Evolutionary conservation across 257 asterid species (phyloP), one percentile per base, ranked within the genome.

Genomic region (Solanum piurae): DNA sequence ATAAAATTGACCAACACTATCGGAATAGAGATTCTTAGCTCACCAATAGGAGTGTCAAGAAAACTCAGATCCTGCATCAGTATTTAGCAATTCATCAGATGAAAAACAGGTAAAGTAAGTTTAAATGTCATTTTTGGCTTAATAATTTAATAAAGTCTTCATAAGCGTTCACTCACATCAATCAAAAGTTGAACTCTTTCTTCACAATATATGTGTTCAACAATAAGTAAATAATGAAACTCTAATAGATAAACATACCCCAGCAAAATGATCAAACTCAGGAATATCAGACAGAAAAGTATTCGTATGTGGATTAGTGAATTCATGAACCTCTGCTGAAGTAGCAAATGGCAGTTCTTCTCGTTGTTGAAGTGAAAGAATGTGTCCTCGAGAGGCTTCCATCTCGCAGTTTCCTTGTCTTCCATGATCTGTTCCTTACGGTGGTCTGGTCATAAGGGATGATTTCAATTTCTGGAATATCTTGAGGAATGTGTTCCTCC

Each of bases 41-140:
- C 90, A 96, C 98, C 94, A 84, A 87, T 88, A 73, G 95, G 93
- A 69, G 95, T 77, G 87, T 86, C 73, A 86, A 95, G 90, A 89
- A 95, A 95, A 76, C 90, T 91, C 44, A 95, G 94, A 36, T 94
- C 98, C 98, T 95, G 93, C 82, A 69, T 79, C 34, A n/a, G n/a
- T 20, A 73, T 36, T 33, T 72, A 72, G 5, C 79, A 20, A 34
- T 18, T 34, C 33, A 73, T 73, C 80, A 34, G 80, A 40, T 23
- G 16, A 5, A 75, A 75, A 75, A 75, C 34, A 75, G 58, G 83
- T 11, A n/a, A 75, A 38, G 12, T 10, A 75, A 75, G 83, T 38
- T 23, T 0, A 75, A 12, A 5, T 38, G 60, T 7, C 60, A 76
- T 62, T 76, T n/a, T 40, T 38, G 83, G 23, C 60, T 76, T 23